Percentiles rank a stretch among this genome's conserved stretches.
phyloP scores from a whole-genome alignment of 2,329 filamentous ascomycete genomes.

The Paramyrothecium sp. region DNA sequence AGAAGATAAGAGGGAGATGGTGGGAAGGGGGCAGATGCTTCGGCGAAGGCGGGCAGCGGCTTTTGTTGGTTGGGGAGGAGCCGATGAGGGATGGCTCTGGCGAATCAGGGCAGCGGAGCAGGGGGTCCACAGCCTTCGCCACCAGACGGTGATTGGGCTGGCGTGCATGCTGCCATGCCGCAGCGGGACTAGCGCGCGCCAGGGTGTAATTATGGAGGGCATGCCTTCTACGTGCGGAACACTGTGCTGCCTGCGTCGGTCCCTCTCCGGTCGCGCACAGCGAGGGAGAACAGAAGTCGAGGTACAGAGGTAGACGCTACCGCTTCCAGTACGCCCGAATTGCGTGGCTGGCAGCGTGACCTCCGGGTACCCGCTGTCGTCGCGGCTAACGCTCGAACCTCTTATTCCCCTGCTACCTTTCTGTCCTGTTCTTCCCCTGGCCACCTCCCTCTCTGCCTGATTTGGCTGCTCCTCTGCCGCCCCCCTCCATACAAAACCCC shows the following conservation, averaged over 20 bases:
- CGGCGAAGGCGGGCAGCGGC: slow-evolving; percentile 24
- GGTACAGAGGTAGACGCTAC: background rate
- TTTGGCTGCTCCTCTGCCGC: background rate
- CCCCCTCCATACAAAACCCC: background rate
- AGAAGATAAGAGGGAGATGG: slow-evolving; percentile 5
- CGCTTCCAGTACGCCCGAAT: background rate
- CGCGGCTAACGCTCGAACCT: background rate
- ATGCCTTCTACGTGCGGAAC: slow-evolving; percentile 20
- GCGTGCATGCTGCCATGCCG: slow-evolving; percentile 15
- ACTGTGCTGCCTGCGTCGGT: slow-evolving; percentile 3
- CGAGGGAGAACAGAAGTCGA: background rate
- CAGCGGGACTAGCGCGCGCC: slow-evolving; percentile 17
- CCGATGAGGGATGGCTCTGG: slow-evolving; percentile 10
- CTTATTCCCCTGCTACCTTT: background rate
- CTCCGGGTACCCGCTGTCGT: background rate
- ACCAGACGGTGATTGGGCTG: slow-evolving; percentile 30
- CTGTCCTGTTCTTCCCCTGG: background rate
- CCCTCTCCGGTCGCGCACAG: background rate
- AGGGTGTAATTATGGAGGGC: slow-evolving; percentile 27
- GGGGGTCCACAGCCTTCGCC: slow-evolving; percentile 25
- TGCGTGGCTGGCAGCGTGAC: slow-evolving; percentile 1
- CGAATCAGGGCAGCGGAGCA: slow-evolving; percentile 25
- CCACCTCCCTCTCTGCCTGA: background rate
- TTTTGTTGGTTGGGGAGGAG: slow-evolving; percentile 28
- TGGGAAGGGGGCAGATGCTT: slow-evolving; percentile 9